Evolutionary conservation across 495 filamentous ascomycete species (phyloP), one percentile per base, ranked within the genome.

Genomic region (Penicillium alfredii): DNA sequence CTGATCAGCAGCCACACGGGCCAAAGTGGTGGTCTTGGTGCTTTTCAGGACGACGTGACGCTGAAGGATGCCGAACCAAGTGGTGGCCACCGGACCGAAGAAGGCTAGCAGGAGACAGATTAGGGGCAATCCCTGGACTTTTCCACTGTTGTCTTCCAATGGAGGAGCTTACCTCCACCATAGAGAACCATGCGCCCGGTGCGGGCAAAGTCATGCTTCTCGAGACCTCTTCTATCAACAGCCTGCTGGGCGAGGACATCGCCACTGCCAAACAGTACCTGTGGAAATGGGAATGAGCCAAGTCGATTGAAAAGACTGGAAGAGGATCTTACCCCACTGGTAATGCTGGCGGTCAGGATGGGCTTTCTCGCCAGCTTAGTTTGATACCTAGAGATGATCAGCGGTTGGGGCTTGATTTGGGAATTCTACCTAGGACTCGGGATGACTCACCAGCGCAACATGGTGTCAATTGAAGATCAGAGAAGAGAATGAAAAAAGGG

Each of bases 141-240:
- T n/a, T n/a, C n/a, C n/a, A n/a, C n/a, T n/a, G n/a, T n/a, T 24
- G n/a, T 27, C 23, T 19, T 24, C 19, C 26, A 22, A 25, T 10
- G 2, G 18, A 6, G 19, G 21, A 20, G 62, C 64, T 24, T 73
- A 92, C 85, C 76, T 47, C 92, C 92, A 49, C 92, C 92, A 52
- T 98, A 98, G 33, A 86, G 61, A 16, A 81, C 84, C 92, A 98
- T 96, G 37, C 92, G 81, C 2, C 76, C 82, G 2, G 90, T 96
- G 21, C 92, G 77, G 11, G 72, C 69, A 24, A 84, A 57, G 51
- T 95, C 83, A 51, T 98, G 92, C 43, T 88, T 85, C 30, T 81
- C 64, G 17, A 83, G 42, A 21, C 88, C 89, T 48, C 70, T 75
- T 55, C 77, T 79, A 63, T 97, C 92, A 34, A 98, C 84, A n/a